These are phyloP conservation scores for Penicillium ochrochloron DNA, from an alignment of 495 filamentous ascomycete species.

Conservation along the genomic window DNA sequence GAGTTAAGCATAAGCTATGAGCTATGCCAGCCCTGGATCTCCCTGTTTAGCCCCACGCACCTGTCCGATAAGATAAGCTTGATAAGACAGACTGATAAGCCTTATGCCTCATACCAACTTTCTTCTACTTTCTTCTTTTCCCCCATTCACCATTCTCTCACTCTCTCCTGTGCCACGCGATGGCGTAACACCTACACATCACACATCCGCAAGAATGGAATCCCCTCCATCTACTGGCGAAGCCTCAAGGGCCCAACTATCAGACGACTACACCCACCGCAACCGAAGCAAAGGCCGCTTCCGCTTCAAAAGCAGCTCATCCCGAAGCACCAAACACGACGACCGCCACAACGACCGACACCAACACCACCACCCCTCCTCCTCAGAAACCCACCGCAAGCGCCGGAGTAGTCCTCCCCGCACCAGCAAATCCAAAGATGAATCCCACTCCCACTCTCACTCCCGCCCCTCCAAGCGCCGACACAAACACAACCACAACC, in stretches of 20 bases:
- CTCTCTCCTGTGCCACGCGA: not conserved
- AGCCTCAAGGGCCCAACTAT: not conserved
- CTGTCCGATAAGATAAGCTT: not conserved
- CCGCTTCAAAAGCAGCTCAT: slow-evolving; percentile 56
- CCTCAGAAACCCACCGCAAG: not conserved
- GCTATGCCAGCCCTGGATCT: not conserved
- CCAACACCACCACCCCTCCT: slow-evolving; percentile 10
- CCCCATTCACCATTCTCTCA: not conserved
- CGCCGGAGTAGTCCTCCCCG: slow-evolving; percentile 1
- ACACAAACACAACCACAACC: slow-evolving; percentile 24
- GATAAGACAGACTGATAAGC: slow-evolving; percentile 13
- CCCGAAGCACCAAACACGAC: slow-evolving; percentile 39
- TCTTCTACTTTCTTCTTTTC: not conserved
- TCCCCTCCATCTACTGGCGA: not conserved
- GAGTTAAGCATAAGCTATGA: not conserved
- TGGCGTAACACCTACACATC: not conserved
- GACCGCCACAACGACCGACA: slow-evolving; percentile 10
- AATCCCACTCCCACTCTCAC: not conserved
- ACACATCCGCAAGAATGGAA: not conserved
- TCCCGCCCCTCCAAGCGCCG: not conserved
- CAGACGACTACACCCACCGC: slow-evolving; percentile 27
- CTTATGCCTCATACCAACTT: not conserved
- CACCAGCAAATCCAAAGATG: not conserved
- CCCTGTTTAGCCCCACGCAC: not conserved
- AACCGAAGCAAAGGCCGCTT: slow-evolving; percentile 50